Base-by-base conservation (phyloP, 495 filamentous ascomycete genomes). In the Trichocladium antarcticum region DNA sequence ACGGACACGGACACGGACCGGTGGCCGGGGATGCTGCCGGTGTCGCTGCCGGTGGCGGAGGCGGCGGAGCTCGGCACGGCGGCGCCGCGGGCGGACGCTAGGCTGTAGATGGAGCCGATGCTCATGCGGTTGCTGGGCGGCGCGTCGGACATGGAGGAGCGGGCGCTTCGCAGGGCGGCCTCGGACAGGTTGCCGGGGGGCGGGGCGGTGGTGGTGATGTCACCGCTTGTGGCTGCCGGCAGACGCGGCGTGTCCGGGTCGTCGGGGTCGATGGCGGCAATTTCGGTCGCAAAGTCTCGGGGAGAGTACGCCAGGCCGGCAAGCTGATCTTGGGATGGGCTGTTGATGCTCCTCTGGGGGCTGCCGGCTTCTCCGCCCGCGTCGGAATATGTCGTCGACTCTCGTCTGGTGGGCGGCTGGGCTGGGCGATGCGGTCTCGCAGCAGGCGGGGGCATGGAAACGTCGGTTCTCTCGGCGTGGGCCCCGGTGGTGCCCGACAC, bases 31-130 rank as follows among this genome's bases (percentile, higher is more conserved):
- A 14, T 45, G 45, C 68, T 67, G 49, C 62, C 62, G 53, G 56
- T 62, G 14, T 68, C 66, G 49, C 68, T 69, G 19, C 68, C 65
- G 62, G 59, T 63, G 24, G 62, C 59, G 24, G 71, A 70, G 19
- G 64, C 60, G 47, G 68, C 59, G 24, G 72, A 68, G 57, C 70
- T 64, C 40, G 65, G 47, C 32, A 67, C 66, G 5, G 37, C 15
- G 5, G 6, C 35, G 16, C 67, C 69, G 35, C 77, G 72, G 31
- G 70, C 74, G 7, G 78, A 81, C 43, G 75, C 74, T 1, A 83
- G 55, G 27, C 81, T 83, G 55, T 81, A 81, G 35, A 84, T 58
- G 9, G 82, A 83, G 11, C 80, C 79, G 45, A 80, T 72, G 40
- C 80, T 83, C 61, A 83, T 69, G 22, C 82, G 76, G 55, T 82